Base-by-base conservation (phyloP, 1,284 basidiomycete genomes). In the Stygiomarasmius scandens region DNA sequence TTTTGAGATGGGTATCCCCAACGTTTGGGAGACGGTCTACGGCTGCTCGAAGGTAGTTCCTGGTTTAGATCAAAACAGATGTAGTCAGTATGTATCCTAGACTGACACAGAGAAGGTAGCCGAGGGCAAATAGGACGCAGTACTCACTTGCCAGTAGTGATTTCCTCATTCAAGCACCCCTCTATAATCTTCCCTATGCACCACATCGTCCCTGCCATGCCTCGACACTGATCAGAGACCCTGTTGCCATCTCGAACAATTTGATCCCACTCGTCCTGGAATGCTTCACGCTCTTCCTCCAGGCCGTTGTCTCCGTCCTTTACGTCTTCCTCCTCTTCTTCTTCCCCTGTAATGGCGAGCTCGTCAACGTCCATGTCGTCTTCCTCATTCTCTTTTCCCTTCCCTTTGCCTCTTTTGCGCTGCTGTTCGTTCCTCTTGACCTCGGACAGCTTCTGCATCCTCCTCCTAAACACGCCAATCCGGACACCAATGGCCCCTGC, bases 1-100 rank as follows among this genome's bases (percentile, higher is more conserved):
- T 86, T 10, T 87, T 84, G 12, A 90, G 70, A 64, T 91, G 81
- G 62, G 90, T 92, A 61, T 91, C 89, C 29, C 81, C 82, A 2
- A 85, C 76, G 0, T 67, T 64, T 0, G 82, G 84, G 0, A 84
- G 80, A 12, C 85, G 70, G 16, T 79, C 75, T 0, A 92, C 77
- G 0, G 89, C 85, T 1, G 71, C 66, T 58, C 85, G 85, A 24
- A 92, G 74, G 52, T 86, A 78, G 51, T 81, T 75, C 63, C 90
- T 92, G 63, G 0, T 56, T 49, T 49, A 52, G 23, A 22, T n/a
- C n/a, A n/a, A n/a, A n/a, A n/a, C n/a, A n/a, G n/a, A n/a, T n/a
- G n/a, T n/a, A n/a, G n/a, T n/a, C n/a, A n/a, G n/a, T n/a, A n/a
- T n/a, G n/a, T n/a, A n/a, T n/a, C n/a, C n/a, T n/a, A n/a, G n/a